Base-by-base conservation (phyloP, 1,139 yeast genomes). In the Torulaspora pretoriensis region DNA sequence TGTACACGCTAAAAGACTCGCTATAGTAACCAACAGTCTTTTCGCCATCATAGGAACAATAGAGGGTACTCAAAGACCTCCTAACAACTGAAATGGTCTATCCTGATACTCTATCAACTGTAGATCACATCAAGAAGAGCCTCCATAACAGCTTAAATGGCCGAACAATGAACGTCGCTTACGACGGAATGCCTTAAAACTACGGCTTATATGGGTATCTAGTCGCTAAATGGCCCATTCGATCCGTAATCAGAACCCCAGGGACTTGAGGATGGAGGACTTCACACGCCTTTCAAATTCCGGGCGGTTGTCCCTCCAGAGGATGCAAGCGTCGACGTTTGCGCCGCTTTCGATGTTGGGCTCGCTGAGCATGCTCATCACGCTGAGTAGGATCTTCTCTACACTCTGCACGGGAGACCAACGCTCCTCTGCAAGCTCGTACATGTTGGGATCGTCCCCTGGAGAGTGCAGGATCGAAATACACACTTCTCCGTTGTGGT, bases 321-420 rank as follows among this genome's bases (percentile, higher is more conserved):
- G 73, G 68, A 89, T 89, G 55, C 96, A 87, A 2, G 98, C 98
- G 61, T 92, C 98, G 45, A 92, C 85, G 62, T 92, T 89, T 40
- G 98, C 98, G 4, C 97, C 97, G 59, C 95, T 84, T 65, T 90
- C 97, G 25, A 88, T 86, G 62, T 92, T 92, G 3, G 98, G 97
- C 65, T 92, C 97, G 38, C 97, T 95, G 53, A 92, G 74, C 97
- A 92, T 90, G 58, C 96, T 85, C 77, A 89, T 80, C 23, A 92
- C 97, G 65, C 95, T 84, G 49, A 92, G 69, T 51, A 92, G 72
- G 49, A 92, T 92, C 75, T 92, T 92, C 68, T 92, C 98, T 23
- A 92, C 90, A 60, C 96, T 86, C 65, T 92, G 98, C 35, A 92
- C 92, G 0, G 98, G 98, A 6, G 95, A 85, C 98, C 98, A 92